Evolutionary conservation across 495 filamentous ascomycete genomes (phyloP).

Genomic region (Penicillium fimorum): DNA sequence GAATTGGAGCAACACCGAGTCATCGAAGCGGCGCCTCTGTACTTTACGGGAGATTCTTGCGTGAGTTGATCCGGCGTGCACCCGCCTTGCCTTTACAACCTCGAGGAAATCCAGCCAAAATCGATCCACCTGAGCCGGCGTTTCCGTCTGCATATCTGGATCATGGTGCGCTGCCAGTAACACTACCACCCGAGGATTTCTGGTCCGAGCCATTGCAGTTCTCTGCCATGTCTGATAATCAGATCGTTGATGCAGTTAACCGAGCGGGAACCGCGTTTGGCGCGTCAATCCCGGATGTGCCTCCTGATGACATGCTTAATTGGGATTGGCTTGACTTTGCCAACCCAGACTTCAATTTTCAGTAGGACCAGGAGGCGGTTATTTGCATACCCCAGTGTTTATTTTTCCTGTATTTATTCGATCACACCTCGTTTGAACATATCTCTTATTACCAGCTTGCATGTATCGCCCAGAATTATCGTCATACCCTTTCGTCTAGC

Average conservation of each 20-base stretch:
- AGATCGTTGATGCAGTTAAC: slow-evolving; percentile 62
- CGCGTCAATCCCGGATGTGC: slow-evolving; percentile 49
- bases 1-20: slow-evolving; percentile 60
- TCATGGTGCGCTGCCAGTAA: slow-evolving; percentile 8
- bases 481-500: background rate
- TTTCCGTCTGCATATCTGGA: slow-evolving; percentile 19
- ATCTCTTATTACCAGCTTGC: background rate
- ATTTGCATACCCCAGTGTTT: slow-evolving; percentile 1
- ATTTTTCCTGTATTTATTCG: background rate
- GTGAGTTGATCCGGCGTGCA: slow-evolving; percentile 53
- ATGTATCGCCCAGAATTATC: background rate
- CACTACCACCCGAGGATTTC: slow-evolving; percentile 26
- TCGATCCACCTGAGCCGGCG: slow-evolving; percentile 14
- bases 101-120: slow-evolving; percentile 3
- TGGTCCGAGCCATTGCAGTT: slow-evolving; percentile 60
- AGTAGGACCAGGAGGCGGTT: background rate
- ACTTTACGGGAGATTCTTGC: slow-evolving; percentile 60
- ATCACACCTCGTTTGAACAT: background rate
- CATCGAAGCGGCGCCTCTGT: slow-evolving; percentile 64
- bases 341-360: slow-evolving; percentile 44
- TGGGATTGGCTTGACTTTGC: slow-evolving; percentile 63
- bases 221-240: slow-evolving; percentile 65
- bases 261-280: slow-evolving; percentile 57
- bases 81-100: slow-evolving; percentile 17
- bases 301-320: slow-evolving; percentile 54